Conservation (phyloP, 768 basidiomycete genomes). For the Lactarius evosmus region DNA sequence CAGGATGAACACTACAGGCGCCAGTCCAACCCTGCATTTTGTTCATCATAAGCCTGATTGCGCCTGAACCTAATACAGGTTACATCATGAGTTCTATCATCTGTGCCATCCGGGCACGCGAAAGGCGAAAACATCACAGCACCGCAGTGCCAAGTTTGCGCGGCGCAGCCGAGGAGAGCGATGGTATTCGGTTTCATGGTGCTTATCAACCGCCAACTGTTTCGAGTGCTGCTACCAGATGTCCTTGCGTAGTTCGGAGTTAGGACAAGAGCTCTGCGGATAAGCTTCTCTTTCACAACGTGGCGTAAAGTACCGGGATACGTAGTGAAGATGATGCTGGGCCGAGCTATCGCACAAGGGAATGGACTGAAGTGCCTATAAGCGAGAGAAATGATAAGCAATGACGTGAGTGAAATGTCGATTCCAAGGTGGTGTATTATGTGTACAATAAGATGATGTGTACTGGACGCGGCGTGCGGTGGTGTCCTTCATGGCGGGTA, state of each 20-base stretch:
- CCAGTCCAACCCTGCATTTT: background rate
- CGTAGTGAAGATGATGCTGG: background rate
- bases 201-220: background rate
- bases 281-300: background rate
- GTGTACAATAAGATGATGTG: background rate
- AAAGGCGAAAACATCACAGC: background rate
- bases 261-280: background rate
- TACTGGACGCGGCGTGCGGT: background rate
- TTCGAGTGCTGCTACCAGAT: background rate
- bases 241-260: background rate
- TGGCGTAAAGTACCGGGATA: background rate
- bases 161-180: background rate
- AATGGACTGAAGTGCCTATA: background rate
- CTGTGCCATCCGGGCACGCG: background rate
- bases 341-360: background rate
- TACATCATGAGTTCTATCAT: background rate
- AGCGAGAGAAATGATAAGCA: background rate
- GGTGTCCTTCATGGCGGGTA: background rate
- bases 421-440: background rate
- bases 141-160: background rate
- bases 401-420: background rate
- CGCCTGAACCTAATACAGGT: background rate
- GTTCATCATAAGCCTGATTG: background rate
- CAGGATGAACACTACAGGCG: background rate
- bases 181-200: background rate